These are phyloP conservation scores for Naganishia antarctica DNA, from an alignment of 768 basidiomycete species.

Conservation along the genomic window DNA sequence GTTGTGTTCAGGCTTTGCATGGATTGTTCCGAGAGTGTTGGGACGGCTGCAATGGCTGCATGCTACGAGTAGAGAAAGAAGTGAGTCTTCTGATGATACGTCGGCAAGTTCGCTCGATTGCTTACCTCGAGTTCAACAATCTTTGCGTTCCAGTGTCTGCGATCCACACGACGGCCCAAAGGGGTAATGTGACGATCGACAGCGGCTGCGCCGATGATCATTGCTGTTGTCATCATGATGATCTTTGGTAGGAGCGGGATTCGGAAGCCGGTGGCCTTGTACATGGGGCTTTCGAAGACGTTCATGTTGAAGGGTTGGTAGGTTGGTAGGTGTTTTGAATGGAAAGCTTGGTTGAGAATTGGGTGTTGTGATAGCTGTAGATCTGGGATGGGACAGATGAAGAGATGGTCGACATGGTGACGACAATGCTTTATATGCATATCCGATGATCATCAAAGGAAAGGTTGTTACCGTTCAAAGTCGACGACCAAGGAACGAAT, in stretches of 20 bases:
- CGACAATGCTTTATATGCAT: not conserved
- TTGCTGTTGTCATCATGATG: conserved; percentile 8
- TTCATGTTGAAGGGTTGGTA: conserved; percentile 3
- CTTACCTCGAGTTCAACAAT: conserved; percentile 2
- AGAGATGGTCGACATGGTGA: not conserved
- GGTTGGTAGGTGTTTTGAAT: not conserved
- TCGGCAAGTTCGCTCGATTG: too few species aligned
- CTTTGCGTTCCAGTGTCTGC: conserved; percentile 10
- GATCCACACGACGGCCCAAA: not conserved
- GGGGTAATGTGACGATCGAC: conserved; percentile 10
- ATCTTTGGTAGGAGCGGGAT: conserved; percentile 9
- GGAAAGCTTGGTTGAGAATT: not conserved
- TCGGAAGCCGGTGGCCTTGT: conserved; percentile 21
- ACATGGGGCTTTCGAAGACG: conserved; percentile 24
- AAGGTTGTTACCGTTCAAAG: too few species aligned
- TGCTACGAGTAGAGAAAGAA: not conserved
- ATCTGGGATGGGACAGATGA: not conserved
- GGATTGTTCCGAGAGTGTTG: not conserved
- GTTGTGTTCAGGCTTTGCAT: not conserved
- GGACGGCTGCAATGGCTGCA: not conserved
- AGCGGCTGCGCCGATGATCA: conserved; percentile 12
- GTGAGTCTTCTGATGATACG: not conserved
- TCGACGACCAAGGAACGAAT: not conserved
- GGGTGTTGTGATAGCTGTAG: not conserved
- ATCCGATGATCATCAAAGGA: not conserved